Base-by-base conservation (phyloP, 2,329 filamentous ascomycete species). In the Pseudohalonectria lignicola region DNA sequence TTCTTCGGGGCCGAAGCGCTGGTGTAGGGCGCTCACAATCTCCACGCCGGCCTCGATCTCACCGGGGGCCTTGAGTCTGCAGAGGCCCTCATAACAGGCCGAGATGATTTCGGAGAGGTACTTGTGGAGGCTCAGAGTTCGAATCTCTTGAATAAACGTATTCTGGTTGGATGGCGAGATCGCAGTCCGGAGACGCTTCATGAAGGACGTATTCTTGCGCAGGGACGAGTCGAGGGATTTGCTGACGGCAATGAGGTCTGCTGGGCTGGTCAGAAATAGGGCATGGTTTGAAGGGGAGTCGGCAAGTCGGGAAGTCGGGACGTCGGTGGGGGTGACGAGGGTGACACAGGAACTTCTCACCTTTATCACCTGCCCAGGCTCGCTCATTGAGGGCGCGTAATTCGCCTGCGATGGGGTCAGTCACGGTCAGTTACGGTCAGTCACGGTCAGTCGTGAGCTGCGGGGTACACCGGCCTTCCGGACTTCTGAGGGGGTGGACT, bases 191-290 rank as follows among this genome's bases (percentile, higher is more conserved):
- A 96, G 71, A 53, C 90, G 86, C 63, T 94, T 95, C 56, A 96
- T 96, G 60, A 96, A 95, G 47, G 88, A 87, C 4, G 90, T 96
- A 53, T 96, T 96, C 69, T 95, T 96, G 66, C 94, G 95, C 59
- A 96, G 71, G 37, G 88, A 92, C 37, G 90, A 94, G 61, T 96
- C 90, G 53, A 96, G 80, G 21, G 84, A 82, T 54, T 75, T 74
- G 59, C 76, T 79, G 49, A 92, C 79, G 39, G 76, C 63, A 53
- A 93, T 86, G 45, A 93, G 65, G 66, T 85, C 87, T 93, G 36
- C 13, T 17, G 48, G 16, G 5, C 13, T 9, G 18, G 31, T 39
- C 37, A 39, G 31, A 36, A 12, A 28, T 30, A 9, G 11, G n/a
- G n/a, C n/a, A n/a, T n/a, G n/a, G n/a, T n/a, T n/a, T n/a, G n/a